These are phyloP conservation scores for Guadua angustifolia DNA, from an alignment of 176 grass and related monocot species.

Conservation along the genomic window DNA sequence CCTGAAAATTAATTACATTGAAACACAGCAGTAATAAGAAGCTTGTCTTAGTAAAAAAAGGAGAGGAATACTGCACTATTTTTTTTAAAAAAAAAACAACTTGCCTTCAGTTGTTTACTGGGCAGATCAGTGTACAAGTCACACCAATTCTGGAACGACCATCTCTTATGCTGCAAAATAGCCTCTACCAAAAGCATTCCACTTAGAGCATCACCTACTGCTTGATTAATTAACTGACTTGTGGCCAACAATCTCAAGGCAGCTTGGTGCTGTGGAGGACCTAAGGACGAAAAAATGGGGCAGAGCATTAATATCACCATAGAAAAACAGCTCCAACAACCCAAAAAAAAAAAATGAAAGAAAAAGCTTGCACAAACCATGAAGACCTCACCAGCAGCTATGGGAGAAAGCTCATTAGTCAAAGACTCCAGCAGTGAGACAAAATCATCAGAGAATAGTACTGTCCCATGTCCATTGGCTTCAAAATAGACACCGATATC, in stretches of 20 bases:
- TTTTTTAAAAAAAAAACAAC: background rate
- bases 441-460: constrained; percentile 73
- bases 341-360: background rate
- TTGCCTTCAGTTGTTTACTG: constrained; percentile 80
- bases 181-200: constrained; percentile 88
- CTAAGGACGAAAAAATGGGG: constrained; percentile 28
- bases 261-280: constrained; percentile 63
- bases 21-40: background rate
- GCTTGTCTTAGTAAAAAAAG: background rate
- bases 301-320: background rate
- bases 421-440: constrained; percentile 53
- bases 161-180: constrained; percentile 79
- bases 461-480: constrained; percentile 90
- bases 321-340: background rate
- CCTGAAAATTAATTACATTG: constrained; percentile 45
- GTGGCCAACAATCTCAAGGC: constrained; percentile 68
- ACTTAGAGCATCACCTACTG: constrained; percentile 89
- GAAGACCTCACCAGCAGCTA: constrained; percentile 48
- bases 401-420: constrained; percentile 44
- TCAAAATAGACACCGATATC: constrained; percentile 97
- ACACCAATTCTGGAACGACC: constrained; percentile 87
- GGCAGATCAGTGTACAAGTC: constrained; percentile 88
- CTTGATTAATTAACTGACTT: constrained; percentile 89
- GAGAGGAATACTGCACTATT: background rate
- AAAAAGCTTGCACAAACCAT: background rate